Evolutionary conservation across 441 rosid genomes (phyloP), one percentile per base, ranked within the genome.

Genomic region (Populus tomentosa): DNA sequence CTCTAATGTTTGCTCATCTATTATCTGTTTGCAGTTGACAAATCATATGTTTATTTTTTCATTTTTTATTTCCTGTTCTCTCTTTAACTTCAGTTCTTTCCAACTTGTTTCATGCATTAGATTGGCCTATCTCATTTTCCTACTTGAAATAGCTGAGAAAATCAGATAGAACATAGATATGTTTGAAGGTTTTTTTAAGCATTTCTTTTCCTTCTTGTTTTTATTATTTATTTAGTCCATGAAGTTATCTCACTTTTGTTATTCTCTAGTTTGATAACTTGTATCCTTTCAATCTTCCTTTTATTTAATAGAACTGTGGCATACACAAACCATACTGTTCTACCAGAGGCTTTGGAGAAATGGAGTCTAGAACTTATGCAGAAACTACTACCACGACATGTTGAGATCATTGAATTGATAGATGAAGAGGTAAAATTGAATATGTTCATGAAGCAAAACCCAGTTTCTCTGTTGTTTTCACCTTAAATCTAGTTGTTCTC

Each of bases 311-410:
- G 99, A 84, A 95, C 99, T 84, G 87, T 89, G 83, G 99, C 98
- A 61, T 95, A 95, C 85, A 95, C 99, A 70, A 95, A 95, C 86
- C 98, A 95, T 78, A 95, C 98, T 59, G 97, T 95, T 76, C 84
- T 95, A 77, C 99, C 99, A 9, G 99, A 95, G 87, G 98, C 99
- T 56, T 75, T 94, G 81, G 99, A 95, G 90, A 95, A 95, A 85
- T 95, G 99, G 99, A 95, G 98, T 82, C 87, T 95, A 70, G 97
- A 89, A 74, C 94, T 95, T 73, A 88, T 94, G 94, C 87, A 87
- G 87, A 87, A 92, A 82, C 71, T 95, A 85, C 89, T 93, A 36
- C 99, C 99, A 78, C 91, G 99, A 42, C 98, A 94, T 79, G 86
- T 88, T 73, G 95, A 92, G 88, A 95, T 95, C 64, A 95, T 95